Evolutionary conservation across 2,329 filamentous ascomycete species (phyloP), one percentile per base, ranked within the genome.

Genomic region (Pseudogymnoascus destructans): DNA sequence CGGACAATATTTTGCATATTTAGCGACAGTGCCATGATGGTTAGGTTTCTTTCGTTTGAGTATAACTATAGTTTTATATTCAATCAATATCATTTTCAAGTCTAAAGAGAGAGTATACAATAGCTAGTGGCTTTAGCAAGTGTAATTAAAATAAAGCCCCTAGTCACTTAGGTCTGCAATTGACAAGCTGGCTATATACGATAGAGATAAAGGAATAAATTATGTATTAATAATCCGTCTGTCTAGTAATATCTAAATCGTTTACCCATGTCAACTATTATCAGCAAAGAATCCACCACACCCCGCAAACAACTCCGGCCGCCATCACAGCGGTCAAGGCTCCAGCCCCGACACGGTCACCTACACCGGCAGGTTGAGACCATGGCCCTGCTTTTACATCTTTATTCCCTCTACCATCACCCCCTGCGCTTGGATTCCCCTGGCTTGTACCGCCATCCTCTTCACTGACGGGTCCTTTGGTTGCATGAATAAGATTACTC

Each of bases 331-430:
- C 69, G 1, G 86, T 91, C 56, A 82, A 62, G 60, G 89, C 78
- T 9, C 79, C 79, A 35, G 86, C 87, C 9, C 86, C 88, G 5
- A 80, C 85, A 61, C 75, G 80, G 66, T 91, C 87, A 6, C 76
- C 81, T 1, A 75, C 75, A 1, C 67, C 71, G 3, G 71, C 66
- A 5, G 63, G 57, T 11, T 33, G 2, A 32, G 40, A 46, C 32
- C 13, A 23, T 5, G 17, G 30, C 23, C 57, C 58, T 21, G 35
- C 52, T 3, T 38, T 36, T 3, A 13, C 57, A 19, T 40, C 17
- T 27, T n/a, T 42, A 19, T 27, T 23, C 0, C 17, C 49, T 46
- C 52, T 10, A 10, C 59, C 46, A 2, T 32, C 54, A 2, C 59
- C 61, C 13, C 68, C 68, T 19, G 67, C 68, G 30, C 54, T 57